Evolutionary conservation across 345 rosid species (phyloP), one percentile per base, ranked within the genome.

Genomic region (Balakata baccata): DNA sequence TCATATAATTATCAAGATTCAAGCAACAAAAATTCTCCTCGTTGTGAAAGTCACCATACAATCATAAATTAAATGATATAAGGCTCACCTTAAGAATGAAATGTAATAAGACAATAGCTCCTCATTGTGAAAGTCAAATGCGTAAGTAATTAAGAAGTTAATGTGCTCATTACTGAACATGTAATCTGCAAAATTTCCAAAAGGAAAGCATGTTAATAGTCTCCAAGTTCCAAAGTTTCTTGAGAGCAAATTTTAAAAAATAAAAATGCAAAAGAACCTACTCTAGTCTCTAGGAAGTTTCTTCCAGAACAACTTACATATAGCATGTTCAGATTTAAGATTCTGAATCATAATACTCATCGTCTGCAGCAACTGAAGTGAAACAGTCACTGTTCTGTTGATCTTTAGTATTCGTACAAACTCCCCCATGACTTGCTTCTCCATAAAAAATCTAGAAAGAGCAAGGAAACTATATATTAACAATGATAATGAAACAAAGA

Each of bases 301-400:
- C 68, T 50, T 13, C 37, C 23, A 58, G 14, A 81, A 57, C 23
- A 78, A 86, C 98, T 89, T 78, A 95, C 99, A 90, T 72, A 95
- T 95, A 57, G 99, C 93, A 74, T 88, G 91, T 78, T 95, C 99
- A 20, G 82, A 82, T 81, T 83, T 93, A 45, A 93, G 77, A 80
- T 95, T 95, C 78, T 95, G 99, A 74, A 95, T 93, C 96, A 95
- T 88, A 71, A 93, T 95, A 81, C 99, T 91, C 89, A 93, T 82
- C 57, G 98, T 89, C 84, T 95, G 99, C 85, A 93, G 87, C 87
- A 95, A 82, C 86, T 95, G 99, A 80, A 91, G 88, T 29, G 99
- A 87, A 85, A 95, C 87, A 38, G 84, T 66, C 23, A 78, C 82
- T 13, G 88, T 73, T 85, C 68, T 88, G 83, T 93, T 89, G 51